Evolutionary conservation across 495 filamentous ascomycete species (phyloP).

Genomic region (Lasiosphaeria miniovina): DNA sequence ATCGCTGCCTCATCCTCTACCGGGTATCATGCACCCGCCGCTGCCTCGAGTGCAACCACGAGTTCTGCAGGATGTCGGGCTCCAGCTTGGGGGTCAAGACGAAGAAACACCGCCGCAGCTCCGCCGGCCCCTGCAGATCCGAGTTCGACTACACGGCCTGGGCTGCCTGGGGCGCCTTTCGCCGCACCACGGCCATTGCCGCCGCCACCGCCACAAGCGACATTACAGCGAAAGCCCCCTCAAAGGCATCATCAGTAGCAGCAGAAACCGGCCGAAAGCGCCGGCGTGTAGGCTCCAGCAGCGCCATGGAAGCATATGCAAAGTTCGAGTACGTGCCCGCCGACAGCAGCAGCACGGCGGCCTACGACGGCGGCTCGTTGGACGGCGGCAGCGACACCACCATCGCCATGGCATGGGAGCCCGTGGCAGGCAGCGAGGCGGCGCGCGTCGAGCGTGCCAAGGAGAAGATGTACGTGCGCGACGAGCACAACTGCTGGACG

Average conservation of each 20-base stretch:
- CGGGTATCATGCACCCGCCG: slow-evolving; percentile 42
- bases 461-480: slow-evolving; percentile 25
- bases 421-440: not conserved
- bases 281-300: no score
- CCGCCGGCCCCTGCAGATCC: slow-evolving; percentile 22
- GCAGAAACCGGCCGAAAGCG: no score
- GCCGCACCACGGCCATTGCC: slow-evolving; percentile 14
- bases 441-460: slow-evolving; percentile 16
- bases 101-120: not conserved
- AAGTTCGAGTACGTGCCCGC: no score
- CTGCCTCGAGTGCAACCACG: slow-evolving; percentile 44
- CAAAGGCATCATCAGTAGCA: no score
- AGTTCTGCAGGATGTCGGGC: slow-evolving; percentile 30
- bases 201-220: not conserved
- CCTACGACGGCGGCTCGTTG: no score
- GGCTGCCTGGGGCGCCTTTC: slow-evolving; percentile 34
- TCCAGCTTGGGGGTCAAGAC: not conserved
- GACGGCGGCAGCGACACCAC: not conserved
- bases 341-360: not conserved
- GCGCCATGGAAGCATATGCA: no score
- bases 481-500: slow-evolving; percentile 34
- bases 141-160: slow-evolving; percentile 46
- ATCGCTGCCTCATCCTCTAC: slow-evolving; percentile 37
- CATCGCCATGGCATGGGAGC: slow-evolving; percentile 2
- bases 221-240: not conserved